Evolutionary conservation across 768 basidiomycete genomes (phyloP).

Genomic region (Dioszegia hungarica): DNA sequence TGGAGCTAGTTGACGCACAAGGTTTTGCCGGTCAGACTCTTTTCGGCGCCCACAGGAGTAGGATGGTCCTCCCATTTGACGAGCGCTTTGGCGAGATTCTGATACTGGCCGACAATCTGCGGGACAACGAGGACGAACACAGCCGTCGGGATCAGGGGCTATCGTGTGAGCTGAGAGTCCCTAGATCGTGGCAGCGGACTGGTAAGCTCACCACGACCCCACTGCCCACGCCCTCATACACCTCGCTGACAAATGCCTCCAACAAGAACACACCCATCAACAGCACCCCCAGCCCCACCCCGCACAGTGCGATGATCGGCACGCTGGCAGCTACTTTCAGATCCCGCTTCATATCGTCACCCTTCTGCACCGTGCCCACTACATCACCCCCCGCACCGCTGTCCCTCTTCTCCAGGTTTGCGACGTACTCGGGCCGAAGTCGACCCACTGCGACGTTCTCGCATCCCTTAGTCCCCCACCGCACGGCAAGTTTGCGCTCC

Average conservation of each 20-base stretch:
- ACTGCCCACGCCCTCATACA: conserved; percentile 84
- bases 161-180: conserved; percentile 2
- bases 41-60: conserved; percentile 68
- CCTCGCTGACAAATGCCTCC: conserved; percentile 80
- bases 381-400: conserved; percentile 3
- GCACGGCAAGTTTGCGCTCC: conserved; percentile 74
- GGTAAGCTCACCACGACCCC: conserved; percentile 63
- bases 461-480: conserved; percentile 64
- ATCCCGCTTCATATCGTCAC: conserved; percentile 35
- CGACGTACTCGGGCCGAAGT: conserved; percentile 42
- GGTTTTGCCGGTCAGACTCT: conserved; percentile 80
- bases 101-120: conserved; percentile 68
- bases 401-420: conserved; percentile 21
- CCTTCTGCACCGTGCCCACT: conserved; percentile 30
- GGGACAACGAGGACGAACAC: conserved; percentile 79
- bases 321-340: conserved; percentile 38
- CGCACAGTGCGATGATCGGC: conserved; percentile 60
- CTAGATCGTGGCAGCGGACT: background rate
- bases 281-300: conserved; percentile 62
- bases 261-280: conserved; percentile 68
- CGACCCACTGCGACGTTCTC: conserved; percentile 52
- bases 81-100: conserved; percentile 61
- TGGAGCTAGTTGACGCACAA: conserved; percentile 52
- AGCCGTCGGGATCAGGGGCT: conserved; percentile 78
- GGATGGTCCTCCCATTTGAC: conserved; percentile 90